phyloP scores from a whole-genome alignment of 352 stramenopile species.

The Pythium graminicola region DNA sequence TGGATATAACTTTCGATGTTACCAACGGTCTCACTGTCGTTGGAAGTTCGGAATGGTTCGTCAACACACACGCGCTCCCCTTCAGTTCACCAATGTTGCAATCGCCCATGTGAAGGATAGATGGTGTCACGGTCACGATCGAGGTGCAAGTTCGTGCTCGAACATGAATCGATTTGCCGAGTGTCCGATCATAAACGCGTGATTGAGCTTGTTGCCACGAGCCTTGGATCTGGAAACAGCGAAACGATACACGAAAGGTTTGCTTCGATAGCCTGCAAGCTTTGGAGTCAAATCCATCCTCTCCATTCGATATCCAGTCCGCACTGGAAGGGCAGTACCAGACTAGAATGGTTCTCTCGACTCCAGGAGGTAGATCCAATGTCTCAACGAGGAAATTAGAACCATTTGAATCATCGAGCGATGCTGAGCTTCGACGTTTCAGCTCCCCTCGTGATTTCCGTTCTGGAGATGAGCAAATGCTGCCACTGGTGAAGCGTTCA shows the following conservation, averaged over 20 bases:
- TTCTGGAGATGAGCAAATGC: conserved; percentile 74
- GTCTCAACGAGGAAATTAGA: conserved; percentile 87
- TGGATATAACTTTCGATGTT: conserved; percentile 87
- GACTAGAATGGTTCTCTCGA: conserved; percentile 85
- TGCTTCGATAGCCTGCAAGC: conserved; percentile 76
- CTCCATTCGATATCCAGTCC: conserved; percentile 21
- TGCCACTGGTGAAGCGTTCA: conserved; percentile 25
- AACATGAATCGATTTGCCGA: conserved; percentile 84
- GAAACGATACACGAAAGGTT: conserved; percentile 82
- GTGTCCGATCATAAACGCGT: conserved; percentile 75
- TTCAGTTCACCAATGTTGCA: conserved; percentile 88
- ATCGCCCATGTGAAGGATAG: conserved; percentile 79
- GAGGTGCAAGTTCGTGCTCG: conserved; percentile 82
- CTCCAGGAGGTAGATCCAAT: conserved; percentile 75
- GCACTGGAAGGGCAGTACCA: conserved; percentile 66
- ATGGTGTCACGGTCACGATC: conserved; percentile 78
- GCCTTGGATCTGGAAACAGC: conserved; percentile 82
- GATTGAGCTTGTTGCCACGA: conserved; percentile 82
- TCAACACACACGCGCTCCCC: conserved; percentile 79
- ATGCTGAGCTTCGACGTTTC: conserved; percentile 34
- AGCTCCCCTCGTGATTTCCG: conserved; percentile 42
- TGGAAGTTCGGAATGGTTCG: conserved; percentile 85
- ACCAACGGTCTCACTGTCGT: conserved; percentile 83
- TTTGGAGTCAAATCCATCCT: conserved; percentile 74
- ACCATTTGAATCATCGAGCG: conserved; percentile 53